Percentiles rank a stretch among this genome's conserved stretches.
phyloP scores from a whole-genome alignment of 176 grass and related monocot species.

The Carex kokanica region DNA sequence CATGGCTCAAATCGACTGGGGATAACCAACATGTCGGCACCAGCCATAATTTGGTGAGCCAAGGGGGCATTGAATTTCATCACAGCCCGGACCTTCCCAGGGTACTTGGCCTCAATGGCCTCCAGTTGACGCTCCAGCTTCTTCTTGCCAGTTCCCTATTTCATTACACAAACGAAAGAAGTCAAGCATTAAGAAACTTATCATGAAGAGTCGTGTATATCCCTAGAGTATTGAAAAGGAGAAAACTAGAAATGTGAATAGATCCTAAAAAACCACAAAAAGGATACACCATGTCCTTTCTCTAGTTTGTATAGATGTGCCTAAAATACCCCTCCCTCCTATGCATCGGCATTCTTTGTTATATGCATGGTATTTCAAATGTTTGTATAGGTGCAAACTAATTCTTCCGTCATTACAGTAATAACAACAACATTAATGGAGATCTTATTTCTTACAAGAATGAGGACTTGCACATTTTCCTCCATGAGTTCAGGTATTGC shows the following conservation, averaged over 20 bases:
- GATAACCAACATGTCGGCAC: slow-evolving; percentile 69
- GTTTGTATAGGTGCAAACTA: background rate
- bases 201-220: background rate
- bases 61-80: slow-evolving; percentile 83
- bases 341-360: background rate
- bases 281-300: background rate
- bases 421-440: background rate
- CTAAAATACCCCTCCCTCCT: background rate
- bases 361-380: background rate
- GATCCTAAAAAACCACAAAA: background rate
- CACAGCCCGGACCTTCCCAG: slow-evolving; percentile 60
- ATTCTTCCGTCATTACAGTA: background rate
- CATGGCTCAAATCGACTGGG: slow-evolving; percentile 91
- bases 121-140: slow-evolving; percentile 59
- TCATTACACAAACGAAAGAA: background rate
- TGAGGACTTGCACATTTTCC: slow-evolving; percentile 73
- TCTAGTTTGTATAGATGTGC: background rate
- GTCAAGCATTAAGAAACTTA: background rate
- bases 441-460: slow-evolving; percentile 51
- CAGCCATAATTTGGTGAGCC: slow-evolving; percentile 89
- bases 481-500: slow-evolving; percentile 63
- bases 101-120: slow-evolving; percentile 50
- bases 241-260: background rate
- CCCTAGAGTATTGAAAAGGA: background rate
- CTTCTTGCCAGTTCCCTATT: slow-evolving; percentile 96